phyloP scores from a whole-genome alignment of 306 rosid genomes.

The Comarum palustre region DNA sequence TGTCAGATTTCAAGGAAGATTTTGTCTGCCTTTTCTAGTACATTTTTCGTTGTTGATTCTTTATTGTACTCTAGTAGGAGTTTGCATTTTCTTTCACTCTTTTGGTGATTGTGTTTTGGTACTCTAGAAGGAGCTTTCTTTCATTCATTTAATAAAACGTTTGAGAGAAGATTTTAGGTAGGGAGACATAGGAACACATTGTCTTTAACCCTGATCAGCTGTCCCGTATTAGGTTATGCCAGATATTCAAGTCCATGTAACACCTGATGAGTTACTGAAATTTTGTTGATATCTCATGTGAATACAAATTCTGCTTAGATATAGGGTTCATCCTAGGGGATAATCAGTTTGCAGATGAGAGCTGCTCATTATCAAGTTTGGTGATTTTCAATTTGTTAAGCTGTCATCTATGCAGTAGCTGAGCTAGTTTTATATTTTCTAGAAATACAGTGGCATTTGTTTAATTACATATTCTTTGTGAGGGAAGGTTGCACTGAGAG shows the following conservation, averaged over 20 bases:
- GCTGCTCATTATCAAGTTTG: background rate
- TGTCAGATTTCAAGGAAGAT: background rate
- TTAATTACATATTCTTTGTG: background rate
- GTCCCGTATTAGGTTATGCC: background rate
- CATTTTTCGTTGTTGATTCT: background rate
- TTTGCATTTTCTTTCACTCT: background rate
- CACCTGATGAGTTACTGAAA: background rate
- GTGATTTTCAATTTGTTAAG: background rate
- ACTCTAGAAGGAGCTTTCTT: background rate
- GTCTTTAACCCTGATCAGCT: background rate
- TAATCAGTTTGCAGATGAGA: background rate
- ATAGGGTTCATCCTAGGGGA: background rate
- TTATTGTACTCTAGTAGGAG: background rate
- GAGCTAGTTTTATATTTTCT: background rate
- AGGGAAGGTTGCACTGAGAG: background rate
- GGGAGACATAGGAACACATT: background rate
- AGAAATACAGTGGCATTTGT: background rate
- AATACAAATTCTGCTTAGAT: background rate
- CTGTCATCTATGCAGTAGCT: background rate
- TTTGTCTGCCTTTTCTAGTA: constrained; percentile 3
- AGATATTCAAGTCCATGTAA: background rate
- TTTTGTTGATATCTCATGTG: background rate
- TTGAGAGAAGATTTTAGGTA: background rate
- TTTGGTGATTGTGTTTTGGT: no score
- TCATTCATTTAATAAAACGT: background rate